Evolutionary conservation across 164 flowering plant genomes (phyloP), one percentile per base, ranked within the genome.

Genomic region (Paratinospora sagittata): DNA sequence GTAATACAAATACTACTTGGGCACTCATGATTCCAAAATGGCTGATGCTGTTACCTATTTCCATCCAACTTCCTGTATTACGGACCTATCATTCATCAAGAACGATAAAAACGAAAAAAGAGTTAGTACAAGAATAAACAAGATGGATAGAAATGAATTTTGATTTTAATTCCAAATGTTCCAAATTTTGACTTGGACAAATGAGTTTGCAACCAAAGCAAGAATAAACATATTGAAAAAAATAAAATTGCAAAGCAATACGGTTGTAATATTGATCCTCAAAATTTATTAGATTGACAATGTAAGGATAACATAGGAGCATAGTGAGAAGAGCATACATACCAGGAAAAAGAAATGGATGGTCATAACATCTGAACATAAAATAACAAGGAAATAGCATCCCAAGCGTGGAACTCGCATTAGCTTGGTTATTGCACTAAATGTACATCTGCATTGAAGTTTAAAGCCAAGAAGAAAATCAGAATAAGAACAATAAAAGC

Each of bases 321-420:
- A 63, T 33, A 73, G 73, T 49, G 37, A 52, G 16, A n/a, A n/a
- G n/a, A n/a, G n/a, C n/a, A n/a, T n/a, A n/a, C 90, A 27, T 91
- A 92, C 98, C 97, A 92, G 85, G 90, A 92, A 95, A 89, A 95
- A 95, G 82, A 95, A 92, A 77, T 95, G 97, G 78, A 95, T 88
- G 68, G 98, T 92, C 98, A 95, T 95, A 34, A 92, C 92, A 76
- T 95, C 98, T 11, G 98, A 92, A 75, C 86, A 85, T 64, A 89
- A 72, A 69, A 95, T 90, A 12, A 95, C 97, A 27, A 95, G 87
- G 73, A 92, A 95, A 81, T 95, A 95, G 84, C 92, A 90, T 49
- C 97, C 97, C 76, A 86, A 19, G 11, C 91, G 85, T 62, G 97
- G 91, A 83, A 95, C 81, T 76, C 72, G 79, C 1, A 86, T 77